Evolutionary conservation across 106 monocot genomes (phyloP).

Genomic region (Dendrobium nobile): DNA sequence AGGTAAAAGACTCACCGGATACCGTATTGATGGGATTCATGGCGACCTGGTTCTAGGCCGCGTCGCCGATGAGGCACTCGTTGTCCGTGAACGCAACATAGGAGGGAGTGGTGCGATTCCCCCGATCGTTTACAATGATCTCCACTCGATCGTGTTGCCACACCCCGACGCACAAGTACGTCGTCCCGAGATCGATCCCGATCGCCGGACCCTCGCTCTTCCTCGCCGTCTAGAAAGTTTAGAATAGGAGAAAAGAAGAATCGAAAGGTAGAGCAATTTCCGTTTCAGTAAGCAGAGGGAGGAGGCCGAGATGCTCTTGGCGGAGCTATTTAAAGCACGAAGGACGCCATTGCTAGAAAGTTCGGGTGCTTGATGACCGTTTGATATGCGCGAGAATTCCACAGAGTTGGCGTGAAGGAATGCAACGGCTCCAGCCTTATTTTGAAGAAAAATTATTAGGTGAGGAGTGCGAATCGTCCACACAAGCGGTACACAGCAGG

Average conservation of each 20-base stretch:
- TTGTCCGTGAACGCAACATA: conserved; percentile 72
- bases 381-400: neutral
- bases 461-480: too few species aligned
- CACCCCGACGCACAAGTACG: conserved; percentile 64
- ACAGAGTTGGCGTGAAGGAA: too few species aligned
- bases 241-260: neutral
- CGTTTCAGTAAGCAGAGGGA: too few species aligned
- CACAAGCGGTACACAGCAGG: too few species aligned
- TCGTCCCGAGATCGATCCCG: conserved; percentile 27
- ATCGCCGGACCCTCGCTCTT: conserved; percentile 71
- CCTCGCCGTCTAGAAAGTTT: conserved; percentile 16
- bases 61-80: conserved; percentile 49
- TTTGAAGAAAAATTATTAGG: too few species aligned
- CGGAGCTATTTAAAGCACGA: neutral
- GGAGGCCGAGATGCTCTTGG: too few species aligned
- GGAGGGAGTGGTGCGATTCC: conserved; percentile 73
- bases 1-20: conserved; percentile 39
- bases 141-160: conserved; percentile 84
- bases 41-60: conserved; percentile 60
- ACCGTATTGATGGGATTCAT: conserved; percentile 65
- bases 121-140: conserved; percentile 85
- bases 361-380: neutral
- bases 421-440: too few species aligned
- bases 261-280: neutral
- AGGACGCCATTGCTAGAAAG: neutral